These are phyloP conservation scores for Petunia hybrid DNA, from an alignment of 305 asterid species.

Conservation along the genomic window DNA sequence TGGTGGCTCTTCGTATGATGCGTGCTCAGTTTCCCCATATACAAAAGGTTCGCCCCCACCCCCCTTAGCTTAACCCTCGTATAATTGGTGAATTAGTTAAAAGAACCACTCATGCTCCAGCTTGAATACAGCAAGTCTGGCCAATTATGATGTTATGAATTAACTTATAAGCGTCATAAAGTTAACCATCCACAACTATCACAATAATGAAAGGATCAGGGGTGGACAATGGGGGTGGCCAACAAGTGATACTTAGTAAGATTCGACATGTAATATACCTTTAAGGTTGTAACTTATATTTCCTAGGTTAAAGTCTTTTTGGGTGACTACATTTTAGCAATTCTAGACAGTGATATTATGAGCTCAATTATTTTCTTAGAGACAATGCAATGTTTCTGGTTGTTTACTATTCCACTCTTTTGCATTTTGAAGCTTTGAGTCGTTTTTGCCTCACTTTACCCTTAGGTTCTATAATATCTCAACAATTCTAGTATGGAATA, in stretches of 20 bases:
- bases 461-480: constrained; percentile 4
- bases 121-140: background rate
- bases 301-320: background rate
- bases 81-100: background rate
- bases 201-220: background rate
- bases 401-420: constrained; percentile 3
- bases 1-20: constrained; percentile 94
- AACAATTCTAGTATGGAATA: constrained; percentile 30
- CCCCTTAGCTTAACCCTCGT: background rate
- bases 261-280: background rate
- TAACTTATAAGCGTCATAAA: too few species aligned
- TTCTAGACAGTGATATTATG: background rate
- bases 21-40: constrained; percentile 85
- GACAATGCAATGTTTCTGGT: constrained; percentile 4
- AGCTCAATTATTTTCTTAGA: background rate
- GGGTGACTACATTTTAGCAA: background rate
- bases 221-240: background rate
- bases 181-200: too few species aligned
- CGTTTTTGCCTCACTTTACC: background rate
- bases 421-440: constrained; percentile 8
- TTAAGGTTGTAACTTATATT: background rate
- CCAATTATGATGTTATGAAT: background rate
- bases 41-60: constrained; percentile 55
- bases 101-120: background rate
- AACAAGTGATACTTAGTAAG: background rate